Conservation (phyloP, 805 yeast genomes). For the Nakazawaea siamensis region DNA sequence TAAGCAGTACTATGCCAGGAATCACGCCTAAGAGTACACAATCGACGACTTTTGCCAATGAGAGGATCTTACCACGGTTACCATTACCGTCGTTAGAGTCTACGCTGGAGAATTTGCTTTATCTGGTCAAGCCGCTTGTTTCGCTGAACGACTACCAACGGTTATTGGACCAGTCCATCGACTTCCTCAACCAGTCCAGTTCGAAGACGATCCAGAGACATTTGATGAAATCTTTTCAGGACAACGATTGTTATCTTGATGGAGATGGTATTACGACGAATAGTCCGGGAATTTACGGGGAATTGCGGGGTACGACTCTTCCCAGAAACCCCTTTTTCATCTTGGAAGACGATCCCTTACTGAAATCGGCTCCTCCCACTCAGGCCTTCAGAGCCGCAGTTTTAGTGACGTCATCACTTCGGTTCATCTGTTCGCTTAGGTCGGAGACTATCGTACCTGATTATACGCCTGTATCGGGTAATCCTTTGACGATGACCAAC, state of each 20-base stretch:
- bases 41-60: constrained; percentile 29
- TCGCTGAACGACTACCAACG: constrained; percentile 40
- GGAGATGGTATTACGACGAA: constrained; percentile 35
- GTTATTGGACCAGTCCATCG: constrained; percentile 33
- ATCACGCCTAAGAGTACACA: not conserved
- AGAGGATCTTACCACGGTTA: constrained; percentile 39
- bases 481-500: constrained; percentile 59
- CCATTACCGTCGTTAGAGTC: constrained; percentile 52
- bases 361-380: constrained; percentile 42
- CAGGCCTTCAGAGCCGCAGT: constrained; percentile 66
- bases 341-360: constrained; percentile 66
- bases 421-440: constrained; percentile 55
- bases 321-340: constrained; percentile 76
- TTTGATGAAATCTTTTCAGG: constrained; percentile 34
- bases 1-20: not conserved
- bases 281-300: constrained; percentile 55
- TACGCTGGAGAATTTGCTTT: constrained; percentile 44
- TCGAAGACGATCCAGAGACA: constrained; percentile 46
- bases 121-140: constrained; percentile 53
- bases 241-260: constrained; percentile 46
- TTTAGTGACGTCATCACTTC: constrained; percentile 54
- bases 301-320: constrained; percentile 53
- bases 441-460: constrained; percentile 50
- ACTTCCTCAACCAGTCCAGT: constrained; percentile 34
- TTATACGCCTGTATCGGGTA: constrained; percentile 37